Evolutionary conservation across 371 early-diverging fungal genomes (phyloP), one percentile per base, ranked within the genome.

Genomic region (Rhizomucor pusillus): DNA sequence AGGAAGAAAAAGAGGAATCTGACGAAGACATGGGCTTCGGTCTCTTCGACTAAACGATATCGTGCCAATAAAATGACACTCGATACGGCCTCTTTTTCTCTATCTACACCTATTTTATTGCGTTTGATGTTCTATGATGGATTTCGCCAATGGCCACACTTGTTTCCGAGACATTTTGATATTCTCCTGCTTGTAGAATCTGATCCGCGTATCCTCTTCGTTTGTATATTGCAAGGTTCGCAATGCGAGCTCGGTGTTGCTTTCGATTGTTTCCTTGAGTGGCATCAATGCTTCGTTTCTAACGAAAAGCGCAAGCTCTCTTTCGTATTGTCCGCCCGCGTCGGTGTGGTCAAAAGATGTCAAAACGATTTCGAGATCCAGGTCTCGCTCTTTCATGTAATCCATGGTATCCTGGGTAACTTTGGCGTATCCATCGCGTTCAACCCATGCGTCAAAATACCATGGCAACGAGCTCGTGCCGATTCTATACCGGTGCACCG

Each of bases 1-100:
- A 81, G 60, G 87, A 85, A 70, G 89, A 85, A 67, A 85, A 86
- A 80, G 94, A 92, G 75, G 93, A 93, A 81, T 92, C 93, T 57
- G 94, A 93, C 69, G 93, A 91, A 53, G 73, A 73, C 61, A 73
- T 73, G 73, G 73, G 73, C 65, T 73, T 73, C 63, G 73, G 73
- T 69, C 69, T 73, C 50, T 73, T 73, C 56, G 73, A 73, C 63
- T 73, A 73, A 73, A 61, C 29, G 29, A 29, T 29, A 7, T 29
- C 29, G n/a, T n/a, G n/a, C n/a, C n/a, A n/a, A n/a, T n/a, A n/a
- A n/a, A n/a, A n/a, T n/a, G n/a, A n/a, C n/a, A n/a, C n/a, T n/a
- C n/a, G n/a, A n/a, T n/a, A n/a, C n/a, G n/a, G n/a, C n/a, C n/a
- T n/a, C n/a, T n/a, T n/a, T n/a, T n/a, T n/a, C n/a, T n/a, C n/a